A percentile compares a stretch with the other conserved stretches of the same genome.
Conservation (phyloP, 2,329 filamentous ascomycete genomes). For the Fusarium irregulare region DNA sequence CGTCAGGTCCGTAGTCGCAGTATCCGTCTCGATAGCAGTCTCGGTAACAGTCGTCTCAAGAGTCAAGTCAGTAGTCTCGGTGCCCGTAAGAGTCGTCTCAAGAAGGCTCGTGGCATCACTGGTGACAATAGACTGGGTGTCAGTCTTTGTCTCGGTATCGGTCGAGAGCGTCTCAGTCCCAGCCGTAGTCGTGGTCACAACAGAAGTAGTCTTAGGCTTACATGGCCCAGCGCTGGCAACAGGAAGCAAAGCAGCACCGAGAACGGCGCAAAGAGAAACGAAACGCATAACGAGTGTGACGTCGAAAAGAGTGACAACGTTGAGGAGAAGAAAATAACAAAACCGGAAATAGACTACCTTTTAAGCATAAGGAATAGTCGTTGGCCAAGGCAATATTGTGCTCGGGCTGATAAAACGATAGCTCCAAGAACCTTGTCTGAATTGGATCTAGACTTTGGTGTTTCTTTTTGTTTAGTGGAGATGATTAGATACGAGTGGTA, state of each 20-base stretch:
- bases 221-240: conserved; percentile 3
- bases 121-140: not conserved
- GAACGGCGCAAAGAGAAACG: conserved; percentile 15
- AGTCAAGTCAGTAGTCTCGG: no score
- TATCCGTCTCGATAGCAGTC: not conserved
- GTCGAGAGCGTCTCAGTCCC: not conserved
- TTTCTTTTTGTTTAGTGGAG: not conserved
- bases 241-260: conserved; percentile 19
- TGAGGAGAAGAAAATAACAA: not conserved
- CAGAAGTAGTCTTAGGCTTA: not conserved
- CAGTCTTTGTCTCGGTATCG: not conserved
- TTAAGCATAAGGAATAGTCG: not conserved
- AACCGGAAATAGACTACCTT: no score
- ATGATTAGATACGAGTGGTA: accelerated
- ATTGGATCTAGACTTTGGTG: not conserved
- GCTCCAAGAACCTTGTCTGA: not conserved
- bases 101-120: not conserved
- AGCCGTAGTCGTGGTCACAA: accelerated
- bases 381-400: not conserved
- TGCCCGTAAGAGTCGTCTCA: not conserved
- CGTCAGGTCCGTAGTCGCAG: not conserved
- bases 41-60: not conserved
- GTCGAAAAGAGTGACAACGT: not conserved
- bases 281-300: conserved; percentile 37
- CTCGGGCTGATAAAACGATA: conserved; percentile 5